Conservation (phyloP, 2,329 filamentous ascomycete species). For the Geoglossum cookeanum region DNA sequence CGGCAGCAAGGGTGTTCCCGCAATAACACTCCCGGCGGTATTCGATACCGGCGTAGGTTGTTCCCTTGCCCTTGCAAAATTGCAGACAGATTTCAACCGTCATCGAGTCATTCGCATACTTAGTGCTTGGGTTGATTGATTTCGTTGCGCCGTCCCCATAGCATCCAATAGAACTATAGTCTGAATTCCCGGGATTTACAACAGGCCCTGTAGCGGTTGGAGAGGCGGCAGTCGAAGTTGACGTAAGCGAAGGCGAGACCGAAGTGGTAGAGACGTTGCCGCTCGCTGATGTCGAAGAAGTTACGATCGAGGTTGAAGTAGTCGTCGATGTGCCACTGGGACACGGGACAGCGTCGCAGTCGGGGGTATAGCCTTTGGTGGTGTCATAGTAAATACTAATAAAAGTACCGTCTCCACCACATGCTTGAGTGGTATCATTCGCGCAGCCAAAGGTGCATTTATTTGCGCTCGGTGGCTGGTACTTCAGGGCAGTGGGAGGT, state of each 20-base stretch:
- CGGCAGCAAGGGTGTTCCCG: constrained; percentile 3
- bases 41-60: constrained; percentile 17
- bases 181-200: constrained; percentile 9
- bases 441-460: constrained; percentile 14
- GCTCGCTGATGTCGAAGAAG: neutral
- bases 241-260: neutral
- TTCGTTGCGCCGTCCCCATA: constrained; percentile 18
- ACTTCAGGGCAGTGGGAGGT: constrained; percentile 11
- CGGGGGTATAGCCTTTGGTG: constrained; percentile 7
- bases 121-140: neutral
- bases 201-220: constrained; percentile 4
- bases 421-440: constrained; percentile 12
- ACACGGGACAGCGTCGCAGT: neutral
- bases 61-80: constrained; percentile 7
- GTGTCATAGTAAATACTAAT: constrained; percentile 11
- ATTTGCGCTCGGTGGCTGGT: constrained; percentile 6
- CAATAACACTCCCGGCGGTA: constrained; percentile 16
- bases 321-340: neutral
- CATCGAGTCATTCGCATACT: neutral
- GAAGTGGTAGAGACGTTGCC: neutral
- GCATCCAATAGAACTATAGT: constrained; percentile 22
- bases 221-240: neutral
- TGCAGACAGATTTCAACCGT: constrained; percentile 1
- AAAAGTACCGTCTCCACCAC: constrained; percentile 12
- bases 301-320: neutral